These are phyloP conservation scores for Lizonia empirigonia DNA, from an alignment of 2,329 filamentous ascomycete species.

Conservation along the genomic window DNA sequence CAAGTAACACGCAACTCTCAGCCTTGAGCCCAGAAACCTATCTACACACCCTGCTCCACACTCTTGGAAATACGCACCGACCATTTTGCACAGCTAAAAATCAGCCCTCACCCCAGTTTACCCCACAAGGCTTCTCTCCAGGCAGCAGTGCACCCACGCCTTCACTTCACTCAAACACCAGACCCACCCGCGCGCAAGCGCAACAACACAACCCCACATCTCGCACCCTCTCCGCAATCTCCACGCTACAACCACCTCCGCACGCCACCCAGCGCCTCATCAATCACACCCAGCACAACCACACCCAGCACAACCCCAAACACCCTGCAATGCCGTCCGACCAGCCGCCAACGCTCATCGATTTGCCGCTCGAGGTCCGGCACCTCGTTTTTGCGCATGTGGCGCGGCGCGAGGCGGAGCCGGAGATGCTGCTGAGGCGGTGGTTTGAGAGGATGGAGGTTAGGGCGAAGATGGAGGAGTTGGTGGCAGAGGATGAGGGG, in stretches of 20 bases:
- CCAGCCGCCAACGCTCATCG: conserved; percentile 18
- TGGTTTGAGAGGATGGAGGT: conserved; percentile 47
- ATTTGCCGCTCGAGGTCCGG: conserved; percentile 42
- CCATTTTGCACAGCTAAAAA: neutral
- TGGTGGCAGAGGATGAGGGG: conserved; percentile 13
- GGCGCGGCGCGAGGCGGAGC: conserved; percentile 21
- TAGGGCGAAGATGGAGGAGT: conserved; percentile 22
- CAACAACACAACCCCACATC: neutral
- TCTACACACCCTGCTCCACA: too few species aligned
- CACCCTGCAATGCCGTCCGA: neutral
- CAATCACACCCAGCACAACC: neutral
- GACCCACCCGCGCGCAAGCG: conserved; percentile 1
- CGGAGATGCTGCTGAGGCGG: conserved; percentile 36
- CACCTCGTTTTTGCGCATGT: conserved; percentile 36
- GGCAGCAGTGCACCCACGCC: conserved; percentile 2
- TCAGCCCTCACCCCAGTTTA: neutral
- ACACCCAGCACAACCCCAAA: neutral
- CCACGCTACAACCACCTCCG: neutral
- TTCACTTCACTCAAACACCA: neutral
- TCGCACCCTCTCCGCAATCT: neutral
- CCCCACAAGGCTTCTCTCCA: conserved; percentile 7
- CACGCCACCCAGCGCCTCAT: neutral
- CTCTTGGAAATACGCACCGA: neutral
- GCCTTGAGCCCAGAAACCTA: neutral
- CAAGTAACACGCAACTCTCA: neutral